phyloP scores from a whole-genome alignment of 1,284 basidiomycete species.

The Laetiporus sulphureus region DNA sequence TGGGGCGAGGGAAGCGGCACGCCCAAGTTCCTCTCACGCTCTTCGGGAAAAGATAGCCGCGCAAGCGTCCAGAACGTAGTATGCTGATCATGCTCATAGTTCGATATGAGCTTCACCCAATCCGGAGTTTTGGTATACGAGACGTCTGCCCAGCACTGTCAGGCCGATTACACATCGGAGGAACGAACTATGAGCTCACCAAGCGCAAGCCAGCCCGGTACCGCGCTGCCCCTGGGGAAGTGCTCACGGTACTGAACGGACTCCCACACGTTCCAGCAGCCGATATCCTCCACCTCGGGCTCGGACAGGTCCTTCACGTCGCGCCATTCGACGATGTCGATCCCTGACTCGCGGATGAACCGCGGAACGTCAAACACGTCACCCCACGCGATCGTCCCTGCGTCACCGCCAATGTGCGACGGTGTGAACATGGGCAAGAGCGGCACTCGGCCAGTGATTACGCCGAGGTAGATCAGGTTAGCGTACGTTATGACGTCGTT shows the following conservation, averaged over 20 bases:
- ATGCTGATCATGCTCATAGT: conserved; percentile 33
- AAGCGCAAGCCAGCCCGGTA: conserved; percentile 40
- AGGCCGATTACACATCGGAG: too few relatives aligned
- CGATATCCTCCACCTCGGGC: conserved; percentile 44
- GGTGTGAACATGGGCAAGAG: conserved; percentile 60
- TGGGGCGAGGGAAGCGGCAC: conserved; percentile 31
- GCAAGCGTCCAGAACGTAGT: conserved; percentile 42
- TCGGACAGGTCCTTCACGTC: conserved; percentile 33
- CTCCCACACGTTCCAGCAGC: conserved; percentile 68
- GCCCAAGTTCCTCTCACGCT: conserved; percentile 27
- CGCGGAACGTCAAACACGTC: conserved; percentile 38
- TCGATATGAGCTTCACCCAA: conserved; percentile 34
- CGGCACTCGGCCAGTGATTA: conserved; percentile 58
- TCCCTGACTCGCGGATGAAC: conserved; percentile 27
- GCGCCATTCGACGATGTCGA: conserved; percentile 35
- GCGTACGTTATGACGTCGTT: conserved; percentile 70
- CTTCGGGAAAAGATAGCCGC: conserved; percentile 36
- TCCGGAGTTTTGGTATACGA: conserved; percentile 41
- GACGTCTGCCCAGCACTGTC: too few relatives aligned
- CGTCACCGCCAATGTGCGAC: conserved; percentile 51
- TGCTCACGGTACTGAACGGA: conserved; percentile 39
- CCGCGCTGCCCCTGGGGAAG: conserved; percentile 38
- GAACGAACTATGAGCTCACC: conserved; percentile 31
- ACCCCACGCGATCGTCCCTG: conserved; percentile 30
- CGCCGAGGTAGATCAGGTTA: conserved; percentile 61